Evolutionary conservation across 1,284 basidiomycete genomes (phyloP), one percentile per base, ranked within the genome.

Genomic region (Xanthoconium separans): DNA sequence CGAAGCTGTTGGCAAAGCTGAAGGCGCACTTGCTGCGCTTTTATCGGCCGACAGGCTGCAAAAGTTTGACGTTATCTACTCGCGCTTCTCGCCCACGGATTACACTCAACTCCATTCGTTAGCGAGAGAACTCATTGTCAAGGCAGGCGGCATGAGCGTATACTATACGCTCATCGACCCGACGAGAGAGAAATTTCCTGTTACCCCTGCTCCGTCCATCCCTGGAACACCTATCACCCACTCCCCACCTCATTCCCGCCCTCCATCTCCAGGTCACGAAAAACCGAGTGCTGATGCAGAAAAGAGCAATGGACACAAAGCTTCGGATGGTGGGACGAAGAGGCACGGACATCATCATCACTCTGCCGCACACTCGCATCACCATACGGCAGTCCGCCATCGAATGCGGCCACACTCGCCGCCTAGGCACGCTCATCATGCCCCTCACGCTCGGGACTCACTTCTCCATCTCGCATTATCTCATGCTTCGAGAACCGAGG

Each of bases 111-210:
- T 92, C 29, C 85, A 89, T 50, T 65, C 71, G 30, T 64, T 79
- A 13, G 71, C 74, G 10, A 73, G 82, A 44, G 72, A 79, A 9
- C 73, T 89, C 61, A 75, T 79, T 9, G 80, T 81, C 15, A 75
- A 85, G 8, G 80, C 81, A 8, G 78, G 86, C 58, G 90, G 89
- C 9, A 78, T 90, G 78, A 73, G 73, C 6, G 72, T 81, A 48
- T 91, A 88, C 65, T 89, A 85, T 59, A 68, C 70, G 1, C 64
- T 89, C 24, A 79, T 87, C 18, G 84, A 88, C 56, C 80, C 84
- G 0, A 78, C 75, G 20, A 70, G 81, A 42, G 81, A 84, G 59
- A 75, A 67, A 50, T 86, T 86, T 58, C 82, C 80, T 1, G 61
- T 78, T 1, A 83, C 82, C 0, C 82, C 83, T 10, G 70, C 65